These are phyloP conservation scores for Suzukiozyma palmioleophila DNA, from an alignment of 1,139 yeast genomes.

Conservation along the genomic window DNA sequence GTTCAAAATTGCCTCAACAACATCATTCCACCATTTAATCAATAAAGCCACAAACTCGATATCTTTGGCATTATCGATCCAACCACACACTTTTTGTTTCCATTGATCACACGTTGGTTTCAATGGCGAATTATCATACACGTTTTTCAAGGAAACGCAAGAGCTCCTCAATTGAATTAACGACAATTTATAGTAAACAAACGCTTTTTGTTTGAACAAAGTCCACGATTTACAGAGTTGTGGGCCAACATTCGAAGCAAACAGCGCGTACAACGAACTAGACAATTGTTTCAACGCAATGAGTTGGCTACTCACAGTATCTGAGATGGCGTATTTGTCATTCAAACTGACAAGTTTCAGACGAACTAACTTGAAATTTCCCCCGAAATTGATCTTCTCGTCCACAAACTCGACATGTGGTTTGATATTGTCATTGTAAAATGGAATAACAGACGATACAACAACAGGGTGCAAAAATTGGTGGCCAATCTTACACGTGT, in stretches of 20 bases:
- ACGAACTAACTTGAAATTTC: slow-evolving; percentile 3
- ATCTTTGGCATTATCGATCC: slow-evolving; percentile 1
- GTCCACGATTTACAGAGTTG: background rate
- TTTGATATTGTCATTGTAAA: slow-evolving; percentile 7
- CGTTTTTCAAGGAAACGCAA: background rate
- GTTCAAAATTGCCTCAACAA: background rate
- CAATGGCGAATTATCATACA: background rate
- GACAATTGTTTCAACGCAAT: background rate
- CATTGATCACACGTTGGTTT: background rate
- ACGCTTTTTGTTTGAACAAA: background rate
- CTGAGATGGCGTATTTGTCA: background rate
- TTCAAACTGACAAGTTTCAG: background rate
- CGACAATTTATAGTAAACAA: background rate
- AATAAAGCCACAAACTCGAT: slow-evolving; percentile 2
- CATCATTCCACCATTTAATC: slow-evolving; percentile 1
- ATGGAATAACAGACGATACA: slow-evolving; percentile 7
- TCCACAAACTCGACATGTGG: slow-evolving; percentile 8
- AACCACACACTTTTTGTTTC: background rate
- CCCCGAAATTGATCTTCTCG: slow-evolving; percentile 6
- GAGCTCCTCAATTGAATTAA: background rate
- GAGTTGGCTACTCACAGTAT: background rate
- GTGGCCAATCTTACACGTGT: slow-evolving; percentile 10
- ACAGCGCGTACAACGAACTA: background rate
- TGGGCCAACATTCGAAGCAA: background rate
- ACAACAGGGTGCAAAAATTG: slow-evolving; percentile 9